These are phyloP conservation scores for Eutypella sp. DNA, from an alignment of 2,329 filamentous ascomycete species.

Conservation along the genomic window DNA sequence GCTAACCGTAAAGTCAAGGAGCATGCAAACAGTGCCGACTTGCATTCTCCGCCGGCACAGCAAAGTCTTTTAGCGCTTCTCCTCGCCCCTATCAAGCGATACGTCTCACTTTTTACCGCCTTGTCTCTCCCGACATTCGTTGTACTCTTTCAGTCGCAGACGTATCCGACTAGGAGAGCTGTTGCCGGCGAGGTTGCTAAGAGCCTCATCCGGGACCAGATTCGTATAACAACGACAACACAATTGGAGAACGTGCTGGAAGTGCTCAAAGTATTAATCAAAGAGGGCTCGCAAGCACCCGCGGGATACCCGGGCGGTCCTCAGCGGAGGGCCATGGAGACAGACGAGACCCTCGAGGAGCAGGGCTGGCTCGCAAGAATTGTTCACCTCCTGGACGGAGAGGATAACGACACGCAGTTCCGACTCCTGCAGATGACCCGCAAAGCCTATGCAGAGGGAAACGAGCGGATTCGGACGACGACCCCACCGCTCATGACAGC, in stretches of 20 bases:
- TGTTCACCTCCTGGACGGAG: constrained; percentile 77
- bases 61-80: constrained; percentile 84
- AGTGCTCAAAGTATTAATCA: constrained; percentile 84
- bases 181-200: constrained; percentile 85
- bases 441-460: constrained; percentile 85
- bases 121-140: constrained; percentile 88
- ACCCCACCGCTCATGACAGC: constrained; percentile 88
- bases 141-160: constrained; percentile 83
- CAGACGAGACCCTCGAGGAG: constrained; percentile 95
- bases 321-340: constrained; percentile 73
- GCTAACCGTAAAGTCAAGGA: constrained; percentile 82
- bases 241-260: constrained; percentile 87
- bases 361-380: constrained; percentile 95
- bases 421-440: constrained; percentile 83
- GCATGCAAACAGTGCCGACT: constrained; percentile 88
- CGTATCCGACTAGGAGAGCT: constrained; percentile 84
- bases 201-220: constrained; percentile 77
- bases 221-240: constrained; percentile 67
- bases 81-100: constrained; percentile 84
- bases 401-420: constrained; percentile 91
- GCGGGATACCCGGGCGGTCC: constrained; percentile 77
- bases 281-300: constrained; percentile 82
- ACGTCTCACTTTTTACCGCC: constrained; percentile 93
- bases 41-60: constrained; percentile 84
- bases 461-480: constrained; percentile 93